Evolutionary conservation across 1,284 basidiomycete species (phyloP).

Genomic region (Marasmius oreades): DNA sequence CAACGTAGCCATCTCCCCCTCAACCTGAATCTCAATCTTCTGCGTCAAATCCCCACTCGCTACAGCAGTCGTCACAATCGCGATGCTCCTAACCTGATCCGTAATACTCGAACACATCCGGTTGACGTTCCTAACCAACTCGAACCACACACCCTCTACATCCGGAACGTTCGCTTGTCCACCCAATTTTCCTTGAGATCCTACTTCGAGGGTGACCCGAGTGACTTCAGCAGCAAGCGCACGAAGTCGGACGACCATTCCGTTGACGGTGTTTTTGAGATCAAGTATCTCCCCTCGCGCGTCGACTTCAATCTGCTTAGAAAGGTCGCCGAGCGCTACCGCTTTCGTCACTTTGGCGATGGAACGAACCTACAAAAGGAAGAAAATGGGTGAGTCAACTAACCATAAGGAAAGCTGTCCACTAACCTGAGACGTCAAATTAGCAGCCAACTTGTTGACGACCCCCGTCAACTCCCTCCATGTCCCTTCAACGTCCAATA

Average conservation of each 20-base stretch:
- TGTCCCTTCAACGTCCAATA: slow-evolving; percentile 90
- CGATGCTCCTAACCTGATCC: slow-evolving; percentile 92
- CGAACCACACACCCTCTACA: slow-evolving; percentile 94
- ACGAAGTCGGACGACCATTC: slow-evolving; percentile 79
- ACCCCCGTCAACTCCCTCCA: slow-evolving; percentile 90
- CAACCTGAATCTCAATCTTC: slow-evolving; percentile 87
- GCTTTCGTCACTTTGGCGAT: slow-evolving; percentile 98
- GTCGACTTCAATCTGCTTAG: slow-evolving; percentile 95
- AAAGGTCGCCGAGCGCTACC: slow-evolving; percentile 92
- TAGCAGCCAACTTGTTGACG: slow-evolving; percentile 91
- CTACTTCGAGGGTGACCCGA: slow-evolving; percentile 92
- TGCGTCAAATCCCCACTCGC: slow-evolving; percentile 87
- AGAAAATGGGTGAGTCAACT: background rate
- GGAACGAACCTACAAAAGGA: slow-evolving; percentile 62
- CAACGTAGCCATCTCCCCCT: slow-evolving; percentile 72
- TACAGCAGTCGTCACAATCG: slow-evolving; percentile 90
- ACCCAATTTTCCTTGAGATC: slow-evolving; percentile 84
- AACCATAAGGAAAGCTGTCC: background rate
- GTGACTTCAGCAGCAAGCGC: slow-evolving; percentile 95
- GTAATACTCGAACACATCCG: slow-evolving; percentile 92
- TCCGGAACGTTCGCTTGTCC: slow-evolving; percentile 91
- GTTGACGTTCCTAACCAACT: slow-evolving; percentile 85
- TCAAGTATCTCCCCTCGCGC: slow-evolving; percentile 96
- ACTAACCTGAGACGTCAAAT: slow-evolving; percentile 81
- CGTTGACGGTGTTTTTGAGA: slow-evolving; percentile 94